Percentiles rank a stretch among this genome's conserved stretches.
These are phyloP conservation scores for Chytriomyces sp. DNA, from an alignment of 192 early-diverging fungal genomes.

Conservation along the genomic window DNA sequence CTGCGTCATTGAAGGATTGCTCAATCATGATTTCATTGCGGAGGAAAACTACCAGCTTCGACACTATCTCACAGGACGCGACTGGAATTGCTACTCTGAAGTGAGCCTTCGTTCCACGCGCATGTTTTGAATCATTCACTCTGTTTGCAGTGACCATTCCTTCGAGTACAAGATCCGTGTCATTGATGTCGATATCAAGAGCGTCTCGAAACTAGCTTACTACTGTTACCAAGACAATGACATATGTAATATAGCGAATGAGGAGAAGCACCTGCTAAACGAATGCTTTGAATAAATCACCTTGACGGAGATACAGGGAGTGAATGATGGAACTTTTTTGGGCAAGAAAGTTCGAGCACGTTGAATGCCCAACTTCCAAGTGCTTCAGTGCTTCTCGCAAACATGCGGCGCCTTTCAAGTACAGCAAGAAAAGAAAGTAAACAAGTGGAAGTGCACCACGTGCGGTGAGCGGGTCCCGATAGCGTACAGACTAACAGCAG, in stretches of 20 bases:
- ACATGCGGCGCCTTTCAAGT: slow-evolving; percentile 9
- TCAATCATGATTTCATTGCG: slow-evolving; percentile 16
- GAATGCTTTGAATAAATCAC: no score
- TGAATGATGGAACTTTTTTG: no score
- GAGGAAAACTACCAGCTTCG: no score
- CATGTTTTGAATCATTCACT: neutral
- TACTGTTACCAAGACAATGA: neutral
- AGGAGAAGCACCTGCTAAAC: no score
- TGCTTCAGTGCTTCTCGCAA: neutral
- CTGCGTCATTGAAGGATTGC: slow-evolving; percentile 3
- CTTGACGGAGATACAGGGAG: no score
- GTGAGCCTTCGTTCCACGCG: neutral
- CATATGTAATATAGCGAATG: no score
- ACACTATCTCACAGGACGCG: no score
- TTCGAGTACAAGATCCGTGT: slow-evolving; percentile 16
- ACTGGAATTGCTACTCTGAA: no score
- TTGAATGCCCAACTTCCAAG: slow-evolving; percentile 8
- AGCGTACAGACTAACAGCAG: neutral
- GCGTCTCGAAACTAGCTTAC: neutral
- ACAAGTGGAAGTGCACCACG: slow-evolving; percentile 6
- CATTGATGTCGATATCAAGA: slow-evolving; percentile 18
- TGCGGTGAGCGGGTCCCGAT: neutral
- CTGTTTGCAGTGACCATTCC: neutral
- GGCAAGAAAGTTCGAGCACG: no score
- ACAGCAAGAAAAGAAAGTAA: slow-evolving; percentile 2